These are phyloP conservation scores for Tulasnella sp. DNA, from an alignment of 768 basidiomycete species.

Conservation along the genomic window DNA sequence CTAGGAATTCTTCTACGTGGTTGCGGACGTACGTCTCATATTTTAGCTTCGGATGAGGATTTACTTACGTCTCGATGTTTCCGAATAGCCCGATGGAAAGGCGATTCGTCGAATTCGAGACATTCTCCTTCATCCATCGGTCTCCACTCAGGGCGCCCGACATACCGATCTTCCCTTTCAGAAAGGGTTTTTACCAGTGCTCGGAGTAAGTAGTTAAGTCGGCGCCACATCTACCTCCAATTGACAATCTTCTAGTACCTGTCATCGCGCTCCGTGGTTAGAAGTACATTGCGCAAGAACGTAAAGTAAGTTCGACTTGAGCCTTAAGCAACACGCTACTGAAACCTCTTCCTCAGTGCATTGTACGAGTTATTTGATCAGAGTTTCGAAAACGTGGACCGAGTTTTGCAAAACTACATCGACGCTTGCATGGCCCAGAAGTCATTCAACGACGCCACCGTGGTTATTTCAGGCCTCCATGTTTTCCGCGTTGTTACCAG, in stretches of 20 bases:
- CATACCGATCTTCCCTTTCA: constrained; percentile 52
- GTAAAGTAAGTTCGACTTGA: not conserved
- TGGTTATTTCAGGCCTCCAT: constrained; percentile 43
- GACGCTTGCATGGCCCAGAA: not conserved
- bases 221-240: not conserved
- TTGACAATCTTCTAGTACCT: constrained; percentile 44
- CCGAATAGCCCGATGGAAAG: constrained; percentile 36
- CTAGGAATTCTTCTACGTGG: constrained; percentile 41
- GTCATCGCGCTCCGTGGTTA: constrained; percentile 36
- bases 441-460: not conserved
- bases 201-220: constrained; percentile 41
- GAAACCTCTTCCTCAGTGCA: not conserved
- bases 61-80: constrained; percentile 33
- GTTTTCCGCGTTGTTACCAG: constrained; percentile 47
- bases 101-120: constrained; percentile 50
- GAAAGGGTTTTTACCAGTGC: constrained; percentile 49
- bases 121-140: constrained; percentile 45
- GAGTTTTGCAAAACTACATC: not conserved
- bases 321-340: constrained; percentile 29
- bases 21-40: constrained; percentile 39
- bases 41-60: not conserved
- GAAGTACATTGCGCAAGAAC: not conserved
- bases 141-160: constrained; percentile 43
- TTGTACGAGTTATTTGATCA: not conserved
- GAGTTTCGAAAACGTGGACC: not conserved